A percentile compares a stretch with the other conserved stretches of the same genome.
phyloP scores from a whole-genome alignment of 192 early-diverging fungal genomes.

The Umbelopsis sp. region DNA sequence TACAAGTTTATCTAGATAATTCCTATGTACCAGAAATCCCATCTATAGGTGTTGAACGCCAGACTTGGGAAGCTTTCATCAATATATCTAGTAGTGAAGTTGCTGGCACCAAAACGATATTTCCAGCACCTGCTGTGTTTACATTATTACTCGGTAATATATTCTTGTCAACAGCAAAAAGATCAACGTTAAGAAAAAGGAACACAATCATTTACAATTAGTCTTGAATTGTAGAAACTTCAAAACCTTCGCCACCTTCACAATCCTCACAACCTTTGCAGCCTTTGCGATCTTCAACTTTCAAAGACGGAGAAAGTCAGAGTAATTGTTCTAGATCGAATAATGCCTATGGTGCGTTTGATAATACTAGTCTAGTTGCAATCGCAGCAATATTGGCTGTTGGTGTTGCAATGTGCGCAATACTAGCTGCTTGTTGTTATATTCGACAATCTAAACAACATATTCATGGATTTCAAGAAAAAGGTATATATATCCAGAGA shows the following conservation, averaged over 20 bases:
- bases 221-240: not conserved
- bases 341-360: not conserved
- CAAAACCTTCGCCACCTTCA: not conserved
- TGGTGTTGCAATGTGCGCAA: not conserved
- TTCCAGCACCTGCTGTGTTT: not conserved
- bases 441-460: not conserved
- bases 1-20: not conserved
- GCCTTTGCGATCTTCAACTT: not conserved
- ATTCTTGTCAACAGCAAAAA: no score
- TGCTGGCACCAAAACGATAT: not conserved
- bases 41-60: not conserved
- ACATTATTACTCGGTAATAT: not conserved
- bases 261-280: not conserved
- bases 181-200: no score
- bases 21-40: not conserved
- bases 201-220: not conserved
- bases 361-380: not conserved
- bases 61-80: not conserved
- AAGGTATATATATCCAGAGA: not conserved
- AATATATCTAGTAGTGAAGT: not conserved
- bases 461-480: not conserved
- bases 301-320: no score
- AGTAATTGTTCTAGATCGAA: not conserved
- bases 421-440: not conserved
- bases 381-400: not conserved